Percentiles rank a stretch among this genome's conserved stretches.
Evolutionary conservation across 345 rosid species (phyloP).

Genomic region (Eutrema japonicum): DNA sequence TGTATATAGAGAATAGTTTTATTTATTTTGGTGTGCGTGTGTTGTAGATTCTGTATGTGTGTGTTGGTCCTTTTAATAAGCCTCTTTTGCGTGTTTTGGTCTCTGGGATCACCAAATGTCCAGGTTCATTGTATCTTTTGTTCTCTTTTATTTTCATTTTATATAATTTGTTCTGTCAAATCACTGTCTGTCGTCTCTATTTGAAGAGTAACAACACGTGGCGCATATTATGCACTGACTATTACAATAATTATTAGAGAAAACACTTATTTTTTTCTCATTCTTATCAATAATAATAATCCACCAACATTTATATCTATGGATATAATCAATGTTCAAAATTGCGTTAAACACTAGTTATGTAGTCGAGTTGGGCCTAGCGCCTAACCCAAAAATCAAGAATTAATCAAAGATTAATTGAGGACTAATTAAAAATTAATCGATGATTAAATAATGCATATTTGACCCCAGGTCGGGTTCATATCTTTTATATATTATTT

Average conservation of each 20-base stretch:
- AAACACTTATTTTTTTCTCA: neutral
- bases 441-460: too few relatives aligned
- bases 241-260: neutral
- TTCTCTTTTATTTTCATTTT: neutral
- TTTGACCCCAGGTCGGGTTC: too few relatives aligned
- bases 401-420: too few relatives aligned
- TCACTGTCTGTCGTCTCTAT: neutral
- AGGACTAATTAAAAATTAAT: too few relatives aligned
- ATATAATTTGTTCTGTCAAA: neutral
- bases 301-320: too few relatives aligned
- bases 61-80: constrained; percentile 34
- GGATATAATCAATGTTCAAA: too few relatives aligned
- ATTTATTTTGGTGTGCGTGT: neutral
- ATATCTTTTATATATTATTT: too few relatives aligned
- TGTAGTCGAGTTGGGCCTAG: too few relatives aligned
- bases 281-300: too few relatives aligned
- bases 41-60: neutral
- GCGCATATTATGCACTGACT: neutral
- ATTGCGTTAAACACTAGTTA: too few relatives aligned
- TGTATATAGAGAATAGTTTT: neutral
- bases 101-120: constrained; percentile 46
- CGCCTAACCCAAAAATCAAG: too few relatives aligned
- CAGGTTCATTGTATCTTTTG: constrained; percentile 69
- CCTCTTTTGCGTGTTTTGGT: constrained; percentile 13
- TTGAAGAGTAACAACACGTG: constrained; percentile 19